A percentile compares a stretch with the other conserved stretches of the same genome.
phyloP scores from a whole-genome alignment of 169 alveolate species.

The Plasmodium ovale region DNA sequence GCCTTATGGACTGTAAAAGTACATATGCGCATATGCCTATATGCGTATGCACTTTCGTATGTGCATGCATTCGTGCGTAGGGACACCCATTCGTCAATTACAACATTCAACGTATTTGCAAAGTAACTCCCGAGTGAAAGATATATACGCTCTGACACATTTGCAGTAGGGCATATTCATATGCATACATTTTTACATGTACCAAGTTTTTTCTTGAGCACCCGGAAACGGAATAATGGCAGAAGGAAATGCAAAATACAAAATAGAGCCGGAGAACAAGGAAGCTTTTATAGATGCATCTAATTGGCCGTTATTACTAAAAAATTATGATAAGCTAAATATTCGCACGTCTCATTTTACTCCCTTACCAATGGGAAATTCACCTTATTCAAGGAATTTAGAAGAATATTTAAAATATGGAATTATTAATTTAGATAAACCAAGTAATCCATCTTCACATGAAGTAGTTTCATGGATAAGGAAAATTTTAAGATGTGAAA shows the following conservation, averaged over 20 bases:
- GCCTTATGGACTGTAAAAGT: too few relatives aligned
- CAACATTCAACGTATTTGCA: too few relatives aligned
- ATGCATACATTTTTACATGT: background rate
- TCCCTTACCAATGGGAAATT: constrained; percentile 99
- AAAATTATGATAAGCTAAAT: constrained; percentile 96
- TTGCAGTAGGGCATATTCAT: background rate
- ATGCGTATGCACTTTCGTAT: too few relatives aligned
- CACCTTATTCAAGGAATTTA: constrained; percentile 97
- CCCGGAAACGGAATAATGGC: constrained; percentile 26
- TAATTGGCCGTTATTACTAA: constrained; percentile 76
- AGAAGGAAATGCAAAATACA: constrained; percentile 26
- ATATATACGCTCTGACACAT: too few relatives aligned
- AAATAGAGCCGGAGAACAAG: constrained; percentile 64
- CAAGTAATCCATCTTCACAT: constrained; percentile 99
- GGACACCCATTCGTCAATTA: too few relatives aligned
- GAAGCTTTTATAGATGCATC: constrained; percentile 63
- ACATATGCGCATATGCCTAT: too few relatives aligned
- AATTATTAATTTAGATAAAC: constrained; percentile 98
- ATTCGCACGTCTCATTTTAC: constrained; percentile 99
- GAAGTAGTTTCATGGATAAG: constrained; percentile 99
- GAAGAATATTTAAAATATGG: constrained; percentile 97
- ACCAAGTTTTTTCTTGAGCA: background rate
- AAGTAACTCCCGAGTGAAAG: too few relatives aligned
- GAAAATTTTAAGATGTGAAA: constrained; percentile 98
- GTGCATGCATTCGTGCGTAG: too few relatives aligned